phyloP scores from a whole-genome alignment of 2,329 filamentous ascomycete species.

The Colletotrichum scovillei region DNA sequence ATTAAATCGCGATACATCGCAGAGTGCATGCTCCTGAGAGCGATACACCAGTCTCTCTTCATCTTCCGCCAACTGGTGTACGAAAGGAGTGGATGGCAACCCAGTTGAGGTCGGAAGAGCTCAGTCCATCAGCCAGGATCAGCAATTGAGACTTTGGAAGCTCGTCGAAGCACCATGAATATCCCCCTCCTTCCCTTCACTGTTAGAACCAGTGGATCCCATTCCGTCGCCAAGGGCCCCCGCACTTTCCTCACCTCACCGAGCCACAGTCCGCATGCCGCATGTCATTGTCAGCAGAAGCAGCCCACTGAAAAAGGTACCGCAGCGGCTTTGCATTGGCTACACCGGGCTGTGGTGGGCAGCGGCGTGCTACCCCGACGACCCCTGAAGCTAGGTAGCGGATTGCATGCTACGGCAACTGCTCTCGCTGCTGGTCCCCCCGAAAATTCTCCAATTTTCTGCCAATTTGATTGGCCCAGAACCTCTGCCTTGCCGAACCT shows the following conservation, averaged over 20 bases:
- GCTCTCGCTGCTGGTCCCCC: constrained; percentile 14
- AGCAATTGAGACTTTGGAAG: constrained; percentile 28
- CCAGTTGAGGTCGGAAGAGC: not conserved
- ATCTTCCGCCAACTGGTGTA: not conserved
- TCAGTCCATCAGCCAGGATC: constrained; percentile 15
- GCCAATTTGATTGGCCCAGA: constrained; percentile 9
- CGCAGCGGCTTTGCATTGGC: constrained; percentile 11
- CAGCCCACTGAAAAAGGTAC: constrained; percentile 32
- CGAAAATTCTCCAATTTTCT: constrained; percentile 9
- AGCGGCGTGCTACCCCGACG: constrained; percentile 11
- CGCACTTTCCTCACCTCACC: constrained; percentile 20
- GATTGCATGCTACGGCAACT: constrained; percentile 10
- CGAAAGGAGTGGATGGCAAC: not conserved
- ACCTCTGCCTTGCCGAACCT: constrained; percentile 1
- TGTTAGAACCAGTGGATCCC: constrained; percentile 25
- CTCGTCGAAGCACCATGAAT: constrained; percentile 33
- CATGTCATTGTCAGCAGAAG: not conserved
- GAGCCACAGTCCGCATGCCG: constrained; percentile 19
- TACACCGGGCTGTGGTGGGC: not conserved
- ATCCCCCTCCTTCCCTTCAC: constrained; percentile 21
- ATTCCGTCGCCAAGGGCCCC: constrained; percentile 24
- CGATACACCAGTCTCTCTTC: not conserved
- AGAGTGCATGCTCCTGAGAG: not conserved
- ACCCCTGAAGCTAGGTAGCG: constrained; percentile 14
- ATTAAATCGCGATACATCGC: not conserved